Evolutionary conservation across 2,329 filamentous ascomycete species (phyloP), one percentile per base, ranked within the genome.

Genomic region (Penicillium sp.): DNA sequence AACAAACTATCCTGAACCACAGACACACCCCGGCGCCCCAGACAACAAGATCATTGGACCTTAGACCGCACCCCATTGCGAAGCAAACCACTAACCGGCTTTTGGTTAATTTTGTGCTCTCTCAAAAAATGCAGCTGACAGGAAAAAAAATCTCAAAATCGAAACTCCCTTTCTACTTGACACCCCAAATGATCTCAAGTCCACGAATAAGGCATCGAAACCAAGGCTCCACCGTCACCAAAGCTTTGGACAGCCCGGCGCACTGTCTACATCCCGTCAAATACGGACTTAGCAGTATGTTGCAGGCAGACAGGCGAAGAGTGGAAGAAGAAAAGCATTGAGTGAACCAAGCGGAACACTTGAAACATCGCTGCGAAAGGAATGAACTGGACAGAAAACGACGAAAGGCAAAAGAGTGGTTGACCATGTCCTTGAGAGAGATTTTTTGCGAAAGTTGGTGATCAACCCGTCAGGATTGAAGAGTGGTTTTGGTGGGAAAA

Each of bases 371-470:
- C 30, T 28, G 43, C 33, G 51, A 58, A 60, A 63, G 43, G 58
- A 63, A 58, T 58, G 61, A 63, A 63, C 43, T 60, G 61, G 61
- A 63, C 55, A 26, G 58, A 62, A 35, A 55, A 60, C 37, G 46
- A 38, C 37, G 37, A 52, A 40, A 49, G 42, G 58, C 19, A 30
- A 37, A 37, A 22, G 5, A 19, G 28, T 25, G 16, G 38, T 54
- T 54, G 52, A 43, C 45, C 52, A 43, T 43, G 38, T 40, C 6
- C n/a, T 54, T 43, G 52, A 54, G 52, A 54, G 43, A 56, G 30
- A 26, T 46, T 6, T 46, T 46, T 56, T 56, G 33, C 26, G 4
- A 35, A 45, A n/a, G 38, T 25, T 28, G 26, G 43, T 26, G 28
- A 16, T 53, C 14, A 40, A 16, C 13, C 16, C 28, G 42, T 19